Base-by-base conservation (phyloP, 1,284 basidiomycete species). In the Neonothopanus nambi region DNA sequence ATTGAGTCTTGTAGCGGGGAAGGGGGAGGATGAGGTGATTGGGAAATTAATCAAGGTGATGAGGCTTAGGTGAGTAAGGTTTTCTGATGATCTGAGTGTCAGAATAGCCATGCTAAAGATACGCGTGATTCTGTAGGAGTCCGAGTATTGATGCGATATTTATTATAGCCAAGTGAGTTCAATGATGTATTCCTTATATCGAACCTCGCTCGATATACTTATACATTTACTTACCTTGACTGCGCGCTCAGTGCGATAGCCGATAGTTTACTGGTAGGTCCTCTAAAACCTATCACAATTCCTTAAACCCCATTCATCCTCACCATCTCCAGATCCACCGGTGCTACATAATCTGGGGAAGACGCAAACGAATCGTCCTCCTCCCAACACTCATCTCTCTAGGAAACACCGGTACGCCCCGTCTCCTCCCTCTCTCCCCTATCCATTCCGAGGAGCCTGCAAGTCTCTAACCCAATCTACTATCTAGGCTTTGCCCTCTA, bases 271-370 rank as follows among this genome's bases (percentile, higher is more conserved):
- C 37, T 48, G 3, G 47, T 48, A 3, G 17, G 47, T 40, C 35
- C 17, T 48, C 20, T 15, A 11, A 5, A 5, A 3, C 17, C 37
- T n/a, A 9, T 48, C 2, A 17, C 20, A 18, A 12, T 39, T 6
- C n/a, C 3, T 26, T 5, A 28, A 12, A 48, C 5, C 37, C n/a
- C 28, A 15, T 9, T 38, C 3, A 26, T 5, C 8, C 17, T 9
- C 8, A 6, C 3, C 12, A 28, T 5, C 17, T 26, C 24, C 37
- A 48, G 47, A n/a, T 48, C 5, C 38, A 48, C 39, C 47, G 47
- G 13, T 48, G 35, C 13, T 48, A 48, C 37, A 28, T 48, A n/a
- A 24, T 48, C 11, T 48, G 47, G 47, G 37, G 37, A 11, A 17
- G 24, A 9, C 37, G n/a, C 9, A 48, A 39, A 33, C 39, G 28